Conservation (phyloP, 75 land plant genomes). For the Selaginella tamariscina region DNA sequence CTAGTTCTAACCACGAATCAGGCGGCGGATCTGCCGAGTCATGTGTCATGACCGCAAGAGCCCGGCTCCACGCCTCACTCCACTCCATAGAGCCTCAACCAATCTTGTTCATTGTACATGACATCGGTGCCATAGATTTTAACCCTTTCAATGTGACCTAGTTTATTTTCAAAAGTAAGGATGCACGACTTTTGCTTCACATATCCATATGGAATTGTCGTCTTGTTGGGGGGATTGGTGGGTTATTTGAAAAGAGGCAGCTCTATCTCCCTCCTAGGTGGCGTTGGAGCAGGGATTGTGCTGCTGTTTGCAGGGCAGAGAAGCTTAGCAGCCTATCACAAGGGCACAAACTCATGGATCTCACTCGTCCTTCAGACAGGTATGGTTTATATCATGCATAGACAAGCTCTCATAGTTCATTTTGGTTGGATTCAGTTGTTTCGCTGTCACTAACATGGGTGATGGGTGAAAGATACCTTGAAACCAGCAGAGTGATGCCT, state of each 20-base stretch:
- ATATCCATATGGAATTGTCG: constrained; percentile 69
- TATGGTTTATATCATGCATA: constrained; percentile 16
- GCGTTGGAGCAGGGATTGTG: constrained; percentile 47
- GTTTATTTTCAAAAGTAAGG: no score
- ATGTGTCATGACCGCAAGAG: no score
- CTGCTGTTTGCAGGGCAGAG: constrained; percentile 63
- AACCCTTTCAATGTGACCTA: no score
- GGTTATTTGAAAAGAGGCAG: constrained; percentile 68
- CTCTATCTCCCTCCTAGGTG: constrained; percentile 59
- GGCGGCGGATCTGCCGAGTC: no score
- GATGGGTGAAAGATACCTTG: constrained; percentile 78
- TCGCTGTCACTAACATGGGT: constrained; percentile 56
- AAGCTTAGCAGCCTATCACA: constrained; percentile 67
- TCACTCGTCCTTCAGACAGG: constrained; percentile 67
- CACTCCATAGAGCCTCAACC: no score
- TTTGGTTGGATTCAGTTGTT: constrained; percentile 38
- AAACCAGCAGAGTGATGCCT: constrained; percentile 92
- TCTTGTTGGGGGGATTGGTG: constrained; percentile 56
- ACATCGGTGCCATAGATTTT: no score
- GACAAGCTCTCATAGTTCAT: background rate
- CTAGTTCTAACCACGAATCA: no score
- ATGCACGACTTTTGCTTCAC: constrained; percentile 99
- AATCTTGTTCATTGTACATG: no score
- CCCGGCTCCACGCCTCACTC: no score
- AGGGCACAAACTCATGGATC: constrained; percentile 45